Percentiles rank a stretch among this genome's conserved stretches.
These are phyloP conservation scores for Trichoderma koningii DNA, from an alignment of 2,329 filamentous ascomycete species.

Conservation along the genomic window DNA sequence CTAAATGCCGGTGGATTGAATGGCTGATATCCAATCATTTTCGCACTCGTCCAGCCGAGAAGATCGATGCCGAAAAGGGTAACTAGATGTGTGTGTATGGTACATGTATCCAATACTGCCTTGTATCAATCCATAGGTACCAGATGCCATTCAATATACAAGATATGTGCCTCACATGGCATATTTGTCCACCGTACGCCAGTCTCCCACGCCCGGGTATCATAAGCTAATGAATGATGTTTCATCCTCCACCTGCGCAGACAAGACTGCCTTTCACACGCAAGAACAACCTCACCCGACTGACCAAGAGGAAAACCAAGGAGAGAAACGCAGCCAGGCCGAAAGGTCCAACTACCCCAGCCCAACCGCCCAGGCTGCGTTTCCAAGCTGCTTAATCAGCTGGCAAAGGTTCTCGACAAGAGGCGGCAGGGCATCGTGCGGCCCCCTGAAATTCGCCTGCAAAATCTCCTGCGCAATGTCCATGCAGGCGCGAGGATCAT, in stretches of 20 bases:
- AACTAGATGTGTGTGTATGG: background rate
- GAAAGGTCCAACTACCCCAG: conserved; percentile 32
- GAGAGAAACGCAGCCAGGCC: background rate
- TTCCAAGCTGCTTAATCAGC: conserved; percentile 62
- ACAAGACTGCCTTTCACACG: background rate
- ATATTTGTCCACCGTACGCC: background rate
- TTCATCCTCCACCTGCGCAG: background rate
- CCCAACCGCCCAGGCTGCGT: conserved; percentile 49
- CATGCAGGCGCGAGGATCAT: conserved; percentile 62
- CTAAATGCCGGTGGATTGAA: background rate
- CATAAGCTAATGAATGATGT: background rate
- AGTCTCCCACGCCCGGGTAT: conserved; percentile 1
- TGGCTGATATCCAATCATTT: conserved; percentile 7
- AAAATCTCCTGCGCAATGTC: conserved; percentile 59
- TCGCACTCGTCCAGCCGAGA: background rate
- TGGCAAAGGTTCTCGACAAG: conserved; percentile 69
- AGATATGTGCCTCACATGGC: background rate
- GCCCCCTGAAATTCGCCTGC: conserved; percentile 51
- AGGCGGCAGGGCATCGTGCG: conserved; percentile 52
- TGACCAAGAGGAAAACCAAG: background rate
- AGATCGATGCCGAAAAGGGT: background rate
- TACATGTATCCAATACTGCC: background rate
- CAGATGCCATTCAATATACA: background rate
- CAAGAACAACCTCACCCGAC: background rate
- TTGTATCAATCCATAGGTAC: background rate